Evolutionary conservation across 139 green algal genomes (phyloP).

Genomic region (Bryopsis sp.): DNA sequence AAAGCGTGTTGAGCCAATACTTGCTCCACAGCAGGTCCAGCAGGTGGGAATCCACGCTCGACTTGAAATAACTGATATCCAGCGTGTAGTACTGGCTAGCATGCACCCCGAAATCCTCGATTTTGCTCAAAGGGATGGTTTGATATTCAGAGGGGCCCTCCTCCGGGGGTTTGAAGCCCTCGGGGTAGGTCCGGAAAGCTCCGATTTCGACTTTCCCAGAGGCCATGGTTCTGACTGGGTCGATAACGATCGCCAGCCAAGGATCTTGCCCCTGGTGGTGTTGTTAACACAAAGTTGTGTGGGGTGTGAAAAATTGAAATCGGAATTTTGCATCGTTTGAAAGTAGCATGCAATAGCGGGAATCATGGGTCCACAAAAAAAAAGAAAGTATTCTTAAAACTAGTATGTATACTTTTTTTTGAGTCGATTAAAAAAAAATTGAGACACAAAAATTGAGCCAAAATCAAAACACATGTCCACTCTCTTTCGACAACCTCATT

Average conservation of each 20-base stretch:
- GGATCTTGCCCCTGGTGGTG: slow-evolving; percentile 61
- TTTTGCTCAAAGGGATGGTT: slow-evolving; percentile 95
- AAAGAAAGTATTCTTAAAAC: too few relatives aligned
- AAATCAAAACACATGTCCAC: too few relatives aligned
- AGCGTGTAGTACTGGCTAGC: slow-evolving; percentile 64
- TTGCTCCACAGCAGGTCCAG: slow-evolving; percentile 91
- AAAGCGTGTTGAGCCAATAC: slow-evolving; percentile 91
- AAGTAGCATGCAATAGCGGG: too few relatives aligned
- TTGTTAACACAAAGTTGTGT: slow-evolving; percentile 1
- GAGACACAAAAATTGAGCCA: too few relatives aligned
- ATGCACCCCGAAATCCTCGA: slow-evolving; percentile 96
- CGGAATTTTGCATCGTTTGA: too few relatives aligned
- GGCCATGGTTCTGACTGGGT: slow-evolving; percentile 93
- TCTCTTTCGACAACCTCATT: too few relatives aligned
- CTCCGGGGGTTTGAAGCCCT: slow-evolving; percentile 77
- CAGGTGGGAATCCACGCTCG: slow-evolving; percentile 64
- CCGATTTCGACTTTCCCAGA: slow-evolving; percentile 93
- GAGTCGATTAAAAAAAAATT: too few relatives aligned
- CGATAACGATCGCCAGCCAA: slow-evolving; percentile 93
- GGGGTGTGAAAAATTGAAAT: too few relatives aligned
- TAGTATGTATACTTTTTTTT: too few relatives aligned
- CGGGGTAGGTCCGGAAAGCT: slow-evolving; percentile 75
- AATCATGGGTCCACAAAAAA: too few relatives aligned
- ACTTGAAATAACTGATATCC: slow-evolving; percentile 93
- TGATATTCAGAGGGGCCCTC: slow-evolving; percentile 84